Conservation (phyloP, 2,329 filamentous ascomycete genomes). For the Aulographum hederae region DNA sequence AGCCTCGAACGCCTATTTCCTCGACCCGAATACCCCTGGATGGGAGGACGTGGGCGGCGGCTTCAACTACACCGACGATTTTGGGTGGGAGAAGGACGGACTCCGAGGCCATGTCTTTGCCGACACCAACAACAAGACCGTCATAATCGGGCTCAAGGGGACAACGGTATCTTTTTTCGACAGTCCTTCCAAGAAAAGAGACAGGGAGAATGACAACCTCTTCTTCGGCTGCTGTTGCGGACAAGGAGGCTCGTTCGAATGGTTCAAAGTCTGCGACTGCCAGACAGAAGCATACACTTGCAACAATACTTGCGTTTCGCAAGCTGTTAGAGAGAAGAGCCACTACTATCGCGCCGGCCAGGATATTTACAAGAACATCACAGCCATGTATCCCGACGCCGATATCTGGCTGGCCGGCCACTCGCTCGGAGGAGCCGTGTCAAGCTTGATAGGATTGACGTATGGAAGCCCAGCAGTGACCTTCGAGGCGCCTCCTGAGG, state of each 20-base stretch:
- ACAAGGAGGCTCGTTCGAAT: slow-evolving; percentile 77
- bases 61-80: slow-evolving; percentile 75
- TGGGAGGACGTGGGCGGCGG: slow-evolving; percentile 60
- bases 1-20: slow-evolving; percentile 76
- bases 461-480: slow-evolving; percentile 84
- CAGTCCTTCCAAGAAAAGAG: slow-evolving; percentile 86
- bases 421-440: slow-evolving; percentile 78
- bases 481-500: slow-evolving; percentile 85
- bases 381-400: slow-evolving; percentile 65
- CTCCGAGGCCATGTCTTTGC: slow-evolving; percentile 84
- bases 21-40: slow-evolving; percentile 49
- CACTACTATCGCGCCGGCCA: slow-evolving; percentile 80
- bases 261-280: slow-evolving; percentile 87
- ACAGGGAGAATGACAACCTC: slow-evolving; percentile 94
- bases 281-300: slow-evolving; percentile 73
- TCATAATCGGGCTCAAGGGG: slow-evolving; percentile 86
- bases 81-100: slow-evolving; percentile 84
- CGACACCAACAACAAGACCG: slow-evolving; percentile 66
- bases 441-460: slow-evolving; percentile 70
- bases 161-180: slow-evolving; percentile 77
- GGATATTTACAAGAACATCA: slow-evolving; percentile 85
- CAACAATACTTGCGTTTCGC: slow-evolving; percentile 75
- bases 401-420: slow-evolving; percentile 85
- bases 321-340: slow-evolving; percentile 62
- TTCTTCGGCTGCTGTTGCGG: slow-evolving; percentile 97